A percentile compares a stretch with the other conserved stretches of the same genome.
Evolutionary conservation across 1,284 basidiomycete genomes (phyloP).

Genomic region (Albatrellus sp.): DNA sequence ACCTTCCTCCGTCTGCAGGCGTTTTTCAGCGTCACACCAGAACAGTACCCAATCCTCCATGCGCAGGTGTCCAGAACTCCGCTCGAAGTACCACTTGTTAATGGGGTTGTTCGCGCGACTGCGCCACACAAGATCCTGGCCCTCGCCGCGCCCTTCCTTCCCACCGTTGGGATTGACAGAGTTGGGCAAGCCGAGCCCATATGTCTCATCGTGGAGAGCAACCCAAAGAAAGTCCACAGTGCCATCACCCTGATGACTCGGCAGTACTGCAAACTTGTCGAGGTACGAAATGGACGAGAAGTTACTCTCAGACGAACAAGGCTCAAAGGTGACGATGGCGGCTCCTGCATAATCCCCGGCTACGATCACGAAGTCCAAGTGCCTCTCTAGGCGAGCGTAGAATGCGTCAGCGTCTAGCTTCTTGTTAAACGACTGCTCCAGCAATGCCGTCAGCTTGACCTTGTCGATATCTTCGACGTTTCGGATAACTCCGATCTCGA

Average conservation of each 20-base stretch:
- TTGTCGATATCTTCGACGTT: conserved; percentile 57
- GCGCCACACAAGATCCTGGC: conserved; percentile 94
- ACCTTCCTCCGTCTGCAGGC: conserved; percentile 54
- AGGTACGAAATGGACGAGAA: conserved; percentile 72
- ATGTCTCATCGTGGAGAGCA: conserved; percentile 95
- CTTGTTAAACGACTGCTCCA: conserved; percentile 81
- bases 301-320: conserved; percentile 20
- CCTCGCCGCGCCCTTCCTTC: conserved; percentile 77
- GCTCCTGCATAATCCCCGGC: conserved; percentile 95
- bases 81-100: conserved; percentile 99
- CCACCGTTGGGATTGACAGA: conserved; percentile 95
- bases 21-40: conserved; percentile 96
- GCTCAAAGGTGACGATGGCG: conserved; percentile 88
- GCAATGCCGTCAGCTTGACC: conserved; percentile 63
- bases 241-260: conserved; percentile 91
- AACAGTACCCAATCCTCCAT: conserved; percentile 86
- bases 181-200: conserved; percentile 87
- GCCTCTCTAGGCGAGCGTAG: conserved; percentile 63
- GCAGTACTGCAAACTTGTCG: conserved; percentile 97
- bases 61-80: conserved; percentile 82
- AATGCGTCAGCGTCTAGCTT: conserved; percentile 68
- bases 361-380: conserved; percentile 88
- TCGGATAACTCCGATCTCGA: conserved; percentile 78
- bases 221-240: conserved; percentile 99
- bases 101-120: conserved; percentile 88